These are phyloP conservation scores for Chaetomium cochliodes DNA, from an alignment of 495 filamentous ascomycete species.

Conservation along the genomic window DNA sequence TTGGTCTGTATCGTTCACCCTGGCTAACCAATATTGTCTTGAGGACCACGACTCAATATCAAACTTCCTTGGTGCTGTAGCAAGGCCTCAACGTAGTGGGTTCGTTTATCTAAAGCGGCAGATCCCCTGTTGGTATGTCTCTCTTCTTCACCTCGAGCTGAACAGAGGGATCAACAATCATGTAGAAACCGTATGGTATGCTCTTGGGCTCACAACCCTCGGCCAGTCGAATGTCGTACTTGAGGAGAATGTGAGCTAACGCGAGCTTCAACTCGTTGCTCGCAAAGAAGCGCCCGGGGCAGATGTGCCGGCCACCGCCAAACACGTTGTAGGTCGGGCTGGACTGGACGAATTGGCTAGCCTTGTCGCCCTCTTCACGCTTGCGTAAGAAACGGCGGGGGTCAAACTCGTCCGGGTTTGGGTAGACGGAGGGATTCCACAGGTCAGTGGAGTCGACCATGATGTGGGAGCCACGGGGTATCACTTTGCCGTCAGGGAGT, in stretches of 20 bases:
- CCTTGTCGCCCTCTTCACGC: neutral
- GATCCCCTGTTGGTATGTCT: neutral
- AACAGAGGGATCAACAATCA: neutral
- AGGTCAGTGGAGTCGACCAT: neutral
- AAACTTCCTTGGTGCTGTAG: no score
- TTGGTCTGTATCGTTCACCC: no score
- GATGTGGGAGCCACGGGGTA: neutral
- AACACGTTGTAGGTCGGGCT: neutral
- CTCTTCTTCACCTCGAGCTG: slow-evolving; percentile 1
- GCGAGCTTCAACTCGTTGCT: slow-evolving; percentile 1
- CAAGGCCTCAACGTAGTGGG: no score
- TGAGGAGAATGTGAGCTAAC: neutral
- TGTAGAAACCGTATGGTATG: neutral
- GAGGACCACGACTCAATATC: no score
- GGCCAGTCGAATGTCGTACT: slow-evolving; percentile 1
- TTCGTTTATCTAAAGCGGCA: no score
- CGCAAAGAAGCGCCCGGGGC: neutral
- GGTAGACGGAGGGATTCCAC: neutral
- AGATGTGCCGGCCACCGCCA: slow-evolving; percentile 2
- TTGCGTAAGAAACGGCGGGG: neutral
- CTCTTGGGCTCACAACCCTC: neutral
- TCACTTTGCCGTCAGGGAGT: neutral
- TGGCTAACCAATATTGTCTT: no score
- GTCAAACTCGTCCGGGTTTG: neutral
- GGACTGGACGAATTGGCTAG: neutral